Percentiles rank a stretch among this genome's conserved stretches.
phyloP scores from a whole-genome alignment of 352 stramenopile species.

The Globisporangium perplexum region DNA sequence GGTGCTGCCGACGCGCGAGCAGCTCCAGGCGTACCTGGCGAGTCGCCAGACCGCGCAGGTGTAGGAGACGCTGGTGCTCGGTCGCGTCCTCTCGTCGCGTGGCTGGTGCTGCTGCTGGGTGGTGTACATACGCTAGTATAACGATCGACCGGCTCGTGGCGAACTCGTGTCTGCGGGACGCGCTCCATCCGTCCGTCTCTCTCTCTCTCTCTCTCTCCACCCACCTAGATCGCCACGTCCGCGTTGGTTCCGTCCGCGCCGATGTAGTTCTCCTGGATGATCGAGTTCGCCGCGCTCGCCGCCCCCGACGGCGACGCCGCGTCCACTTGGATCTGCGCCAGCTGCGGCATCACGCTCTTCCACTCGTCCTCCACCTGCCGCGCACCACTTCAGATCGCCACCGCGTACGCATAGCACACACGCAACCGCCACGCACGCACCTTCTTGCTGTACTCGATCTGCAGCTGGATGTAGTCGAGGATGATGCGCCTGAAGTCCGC shows the following conservation, averaged over 20 bases:
- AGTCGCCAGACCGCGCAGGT: slow-evolving; percentile 3
- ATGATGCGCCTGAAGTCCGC: slow-evolving; percentile 95
- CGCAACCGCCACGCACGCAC: slow-evolving; percentile 15
- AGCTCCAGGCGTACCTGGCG: slow-evolving; percentile 37
- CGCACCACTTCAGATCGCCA: too few relatives aligned
- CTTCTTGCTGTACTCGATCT: slow-evolving; percentile 96
- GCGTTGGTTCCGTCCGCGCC: slow-evolving; percentile 39
- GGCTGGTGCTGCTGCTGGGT: background rate
- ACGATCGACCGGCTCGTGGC: too few relatives aligned
- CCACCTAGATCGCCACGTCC: slow-evolving; percentile 30
- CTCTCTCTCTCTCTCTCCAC: background rate
- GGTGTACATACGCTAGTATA: background rate
- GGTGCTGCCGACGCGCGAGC: slow-evolving; percentile 60
- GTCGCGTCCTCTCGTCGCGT: too few relatives aligned
- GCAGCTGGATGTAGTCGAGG: slow-evolving; percentile 95
- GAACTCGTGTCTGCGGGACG: background rate
- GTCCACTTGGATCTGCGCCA: slow-evolving; percentile 71
- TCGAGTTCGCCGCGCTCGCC: slow-evolving; percentile 33
- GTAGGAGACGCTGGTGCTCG: slow-evolving; percentile 10
- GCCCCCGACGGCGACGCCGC: slow-evolving; percentile 28
- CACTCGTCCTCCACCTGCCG: slow-evolving; percentile 68
- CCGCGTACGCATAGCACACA: background rate
- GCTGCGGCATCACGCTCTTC: slow-evolving; percentile 67
- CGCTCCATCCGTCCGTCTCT: background rate
- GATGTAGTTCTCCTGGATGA: slow-evolving; percentile 80